Conservation (phyloP, 139 green algal genomes). For the Cymbomonas tetramitiformis region DNA sequence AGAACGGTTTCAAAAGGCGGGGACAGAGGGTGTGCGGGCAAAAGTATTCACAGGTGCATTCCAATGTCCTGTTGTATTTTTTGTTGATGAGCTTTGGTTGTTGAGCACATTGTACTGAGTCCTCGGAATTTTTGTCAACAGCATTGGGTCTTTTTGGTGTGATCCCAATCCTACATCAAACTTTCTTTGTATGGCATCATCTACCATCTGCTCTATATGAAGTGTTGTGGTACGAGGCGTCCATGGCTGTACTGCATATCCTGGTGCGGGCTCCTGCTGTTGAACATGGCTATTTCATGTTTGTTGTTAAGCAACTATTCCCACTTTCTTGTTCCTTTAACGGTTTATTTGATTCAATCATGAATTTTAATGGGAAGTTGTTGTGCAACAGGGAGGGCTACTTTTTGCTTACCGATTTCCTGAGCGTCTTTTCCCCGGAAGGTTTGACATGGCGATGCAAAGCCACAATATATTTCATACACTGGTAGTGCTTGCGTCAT, state of each 20-base stretch:
- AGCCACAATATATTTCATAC: constrained; percentile 11
- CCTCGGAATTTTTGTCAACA: no score
- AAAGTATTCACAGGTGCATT: not conserved
- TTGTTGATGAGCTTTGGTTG: no score
- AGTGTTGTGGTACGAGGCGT: not conserved
- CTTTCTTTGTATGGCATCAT: constrained; percentile 8
- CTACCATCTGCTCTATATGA: not conserved
- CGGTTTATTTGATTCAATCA: no score
- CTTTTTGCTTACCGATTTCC: not conserved
- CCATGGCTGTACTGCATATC: constrained; percentile 7
- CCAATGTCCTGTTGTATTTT: no score
- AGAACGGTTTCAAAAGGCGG: not conserved
- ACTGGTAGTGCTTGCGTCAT: not conserved
- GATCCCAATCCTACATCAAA: constrained; percentile 6
- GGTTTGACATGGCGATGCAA: not conserved
- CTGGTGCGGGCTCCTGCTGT: no score
- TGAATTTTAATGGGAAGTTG: no score
- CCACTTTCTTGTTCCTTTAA: no score
- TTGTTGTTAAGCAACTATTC: no score
- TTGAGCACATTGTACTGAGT: no score
- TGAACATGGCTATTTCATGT: no score
- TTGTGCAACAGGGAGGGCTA: no score
- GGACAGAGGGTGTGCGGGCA: not conserved
- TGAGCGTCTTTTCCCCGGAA: not conserved
- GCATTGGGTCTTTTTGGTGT: not conserved